Percentiles rank a stretch among this genome's conserved stretches.
Conservation (phyloP, 305 asterid genomes). For the Solanum chacoense region DNA sequence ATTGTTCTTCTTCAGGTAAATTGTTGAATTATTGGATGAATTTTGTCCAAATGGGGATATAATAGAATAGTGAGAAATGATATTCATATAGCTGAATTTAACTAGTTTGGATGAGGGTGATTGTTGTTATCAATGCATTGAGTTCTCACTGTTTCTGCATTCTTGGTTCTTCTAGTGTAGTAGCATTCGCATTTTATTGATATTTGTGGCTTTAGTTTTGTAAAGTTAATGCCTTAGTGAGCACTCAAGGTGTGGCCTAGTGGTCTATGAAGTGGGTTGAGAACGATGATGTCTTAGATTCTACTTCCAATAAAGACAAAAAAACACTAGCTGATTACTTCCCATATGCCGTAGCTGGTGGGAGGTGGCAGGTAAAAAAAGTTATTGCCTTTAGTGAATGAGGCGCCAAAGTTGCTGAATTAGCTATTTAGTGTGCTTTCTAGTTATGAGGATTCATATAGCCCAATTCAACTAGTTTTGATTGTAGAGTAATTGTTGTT, state of each 20-base stretch:
- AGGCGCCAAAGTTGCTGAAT: not conserved
- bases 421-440: not conserved
- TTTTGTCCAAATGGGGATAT: not conserved
- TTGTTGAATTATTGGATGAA: not conserved
- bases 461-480: not conserved
- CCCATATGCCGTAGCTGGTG: not conserved
- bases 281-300: not conserved
- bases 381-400: not conserved
- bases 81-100: not conserved
- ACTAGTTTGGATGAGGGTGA: not conserved
- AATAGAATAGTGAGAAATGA: not conserved
- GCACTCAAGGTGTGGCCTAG: not conserved
- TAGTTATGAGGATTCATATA: not conserved
- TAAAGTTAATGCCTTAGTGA: not conserved
- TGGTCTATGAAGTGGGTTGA: not conserved
- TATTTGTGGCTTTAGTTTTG: not conserved
- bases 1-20: constrained; percentile 38
- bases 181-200: not conserved
- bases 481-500: not conserved
- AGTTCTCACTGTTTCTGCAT: not conserved
- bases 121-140: not conserved
- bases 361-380: not conserved
- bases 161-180: not conserved
- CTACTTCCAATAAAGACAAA: not conserved
- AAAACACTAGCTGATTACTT: not conserved